A percentile compares a stretch with the other conserved stretches of the same genome.
Conservation (phyloP, 352 stramenopile species). For the Globisporangium abappressorium region DNA sequence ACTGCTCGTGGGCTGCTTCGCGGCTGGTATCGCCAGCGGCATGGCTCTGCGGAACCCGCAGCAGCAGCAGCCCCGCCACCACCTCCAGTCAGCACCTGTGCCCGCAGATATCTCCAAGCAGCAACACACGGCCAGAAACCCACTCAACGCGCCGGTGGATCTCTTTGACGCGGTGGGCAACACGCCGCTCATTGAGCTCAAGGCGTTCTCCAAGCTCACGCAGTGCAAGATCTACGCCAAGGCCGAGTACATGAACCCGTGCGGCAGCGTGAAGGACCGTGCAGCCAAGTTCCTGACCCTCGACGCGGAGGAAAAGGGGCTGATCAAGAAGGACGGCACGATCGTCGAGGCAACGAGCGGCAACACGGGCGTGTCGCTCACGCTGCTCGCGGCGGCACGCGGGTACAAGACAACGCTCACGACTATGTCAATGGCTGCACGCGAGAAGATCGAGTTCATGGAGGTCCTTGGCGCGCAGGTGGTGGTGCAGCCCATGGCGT, state of each 20-base stretch:
- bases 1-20: too few relatives aligned
- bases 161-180: conserved; percentile 70
- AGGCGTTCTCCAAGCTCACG: conserved; percentile 61
- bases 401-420: conserved; percentile 84
- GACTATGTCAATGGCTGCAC: conserved; percentile 61
- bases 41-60: too few relatives aligned
- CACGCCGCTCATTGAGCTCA: conserved; percentile 72
- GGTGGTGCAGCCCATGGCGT: conserved; percentile 55
- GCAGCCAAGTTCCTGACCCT: conserved; percentile 91
- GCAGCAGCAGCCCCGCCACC: too few relatives aligned
- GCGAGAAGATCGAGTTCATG: conserved; percentile 82
- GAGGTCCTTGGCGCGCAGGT: conserved; percentile 69
- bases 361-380: conserved; percentile 92
- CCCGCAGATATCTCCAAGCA: too few relatives aligned
- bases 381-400: conserved; percentile 81
- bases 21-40: too few relatives aligned
- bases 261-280: conserved; percentile 93
- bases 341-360: conserved; percentile 85
- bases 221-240: conserved; percentile 78
- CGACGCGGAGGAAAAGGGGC: conserved; percentile 85
- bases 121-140: not conserved
- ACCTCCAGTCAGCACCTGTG: too few relatives aligned
- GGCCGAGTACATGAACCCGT: conserved; percentile 89
- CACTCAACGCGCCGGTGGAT: conserved; percentile 45
- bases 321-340: conserved; percentile 67